Percentiles rank a stretch among this genome's conserved stretches.
Evolutionary conservation across 2,329 filamentous ascomycete genomes (phyloP).

Genomic region (Paraphaeosphaeria sporulosa): DNA sequence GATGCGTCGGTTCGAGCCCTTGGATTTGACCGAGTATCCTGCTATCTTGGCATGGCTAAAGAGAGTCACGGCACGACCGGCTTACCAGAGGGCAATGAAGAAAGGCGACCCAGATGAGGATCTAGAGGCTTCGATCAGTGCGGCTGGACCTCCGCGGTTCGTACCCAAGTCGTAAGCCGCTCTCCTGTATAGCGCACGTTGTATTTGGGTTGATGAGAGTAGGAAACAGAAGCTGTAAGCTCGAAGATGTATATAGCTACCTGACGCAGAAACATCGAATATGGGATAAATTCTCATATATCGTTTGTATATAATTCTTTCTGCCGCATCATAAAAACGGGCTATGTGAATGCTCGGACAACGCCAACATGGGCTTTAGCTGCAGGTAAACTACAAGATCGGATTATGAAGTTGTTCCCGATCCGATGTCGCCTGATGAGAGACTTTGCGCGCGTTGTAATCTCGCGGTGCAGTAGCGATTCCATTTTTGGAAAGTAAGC

Average conservation of each 20-base stretch:
- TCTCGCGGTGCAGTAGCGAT: background rate
- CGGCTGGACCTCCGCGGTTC: constrained; percentile 31
- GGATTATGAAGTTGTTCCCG: background rate
- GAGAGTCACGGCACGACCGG: constrained; percentile 35
- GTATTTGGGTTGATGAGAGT: constrained; percentile 6
- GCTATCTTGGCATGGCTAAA: constrained; percentile 42
- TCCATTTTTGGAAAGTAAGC: background rate
- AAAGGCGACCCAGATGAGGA: constrained; percentile 59
- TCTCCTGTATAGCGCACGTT: background rate
- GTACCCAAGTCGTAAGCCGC: constrained; percentile 31
- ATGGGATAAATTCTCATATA: background rate
- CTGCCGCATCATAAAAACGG: background rate
- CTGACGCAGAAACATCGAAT: too few species aligned
- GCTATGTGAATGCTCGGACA: background rate
- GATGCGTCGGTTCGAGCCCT: constrained; percentile 61
- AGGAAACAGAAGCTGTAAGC: constrained; percentile 7
- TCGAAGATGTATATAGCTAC: background rate
- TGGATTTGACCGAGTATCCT: constrained; percentile 43
- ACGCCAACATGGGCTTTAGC: too few species aligned
- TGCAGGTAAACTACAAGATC: background rate
- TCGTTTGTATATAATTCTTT: background rate
- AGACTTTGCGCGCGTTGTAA: constrained; percentile 2
- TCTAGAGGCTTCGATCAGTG: constrained; percentile 35
- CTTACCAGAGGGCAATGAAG: constrained; percentile 61
- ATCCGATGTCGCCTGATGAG: background rate